Base-by-base conservation (phyloP, 257 asterid genomes). In the Salvia rosmarinus region DNA sequence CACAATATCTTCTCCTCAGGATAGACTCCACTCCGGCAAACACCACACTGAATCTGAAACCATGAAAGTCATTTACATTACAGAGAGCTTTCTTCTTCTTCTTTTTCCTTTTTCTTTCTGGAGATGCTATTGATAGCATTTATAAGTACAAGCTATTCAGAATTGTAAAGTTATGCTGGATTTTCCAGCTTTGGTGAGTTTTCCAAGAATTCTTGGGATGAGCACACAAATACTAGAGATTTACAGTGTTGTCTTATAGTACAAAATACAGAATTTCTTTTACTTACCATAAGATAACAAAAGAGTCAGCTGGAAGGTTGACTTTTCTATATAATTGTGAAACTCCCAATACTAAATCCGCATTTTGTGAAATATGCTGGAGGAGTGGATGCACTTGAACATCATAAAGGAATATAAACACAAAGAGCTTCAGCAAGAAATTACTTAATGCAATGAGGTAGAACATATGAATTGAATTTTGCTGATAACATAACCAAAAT, bases 1-100 rank as follows among this genome's bases (percentile, higher is more conserved):
- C 98, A 93, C 25, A 12, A 35, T 62, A 85, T 67, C 80, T 79
- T 81, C 81, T 89, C 89, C 51, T 80, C 76, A 0, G 80, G 91
- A 64, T 78, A 75, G 64, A 90, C 80, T 55, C 34, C 80, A 58
- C 67, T 81, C 73, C 63, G 88, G 82, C 98, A 93, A 70, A 84
- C 83, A 73, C 83, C 77, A 64, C 98, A 93, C 55, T 81, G 86
- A 64, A 72, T 86, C 98, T 89, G 86, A 77, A 76, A 81, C 42
- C 35, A 54, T 58, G 44, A 72, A 62, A 79, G 66, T 56, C 65
- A 34, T 14, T 63, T 19, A 63, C 46, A 42, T 43, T 11, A 12
- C 40, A 64, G 17, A 42, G 39, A 64, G 35, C 35, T 40, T 20
- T 39, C 21, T 20, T 63, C 50, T 21, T 63, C 4, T 13, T 6